phyloP scores from a whole-genome alignment of 257 asterid genomes.

The Gardenia jasminoides region DNA sequence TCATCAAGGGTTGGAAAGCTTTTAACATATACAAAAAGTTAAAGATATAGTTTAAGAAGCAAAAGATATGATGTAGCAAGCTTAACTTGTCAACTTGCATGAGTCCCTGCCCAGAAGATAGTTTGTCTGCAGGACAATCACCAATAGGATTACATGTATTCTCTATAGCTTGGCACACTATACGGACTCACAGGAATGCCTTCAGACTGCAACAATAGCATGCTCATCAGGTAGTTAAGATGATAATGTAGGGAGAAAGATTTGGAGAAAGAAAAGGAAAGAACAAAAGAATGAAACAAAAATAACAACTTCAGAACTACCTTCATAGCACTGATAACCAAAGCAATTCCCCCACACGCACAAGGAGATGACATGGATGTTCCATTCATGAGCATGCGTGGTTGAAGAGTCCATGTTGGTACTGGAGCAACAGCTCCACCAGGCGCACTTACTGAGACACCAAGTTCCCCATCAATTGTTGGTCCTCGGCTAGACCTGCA shows the following conservation, averaged over 20 bases:
- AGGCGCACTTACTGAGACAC: constrained; percentile 93
- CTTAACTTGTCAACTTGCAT: constrained; percentile 95
- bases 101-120: constrained; percentile 92
- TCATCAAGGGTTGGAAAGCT: constrained; percentile 21
- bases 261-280: not conserved
- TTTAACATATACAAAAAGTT: constrained; percentile 19
- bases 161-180: constrained; percentile 85
- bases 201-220: constrained; percentile 64
- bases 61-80: constrained; percentile 28
- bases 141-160: constrained; percentile 82
- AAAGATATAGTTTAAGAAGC: too few relatives aligned
- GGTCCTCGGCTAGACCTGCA: constrained; percentile 99
- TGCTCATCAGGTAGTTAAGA: constrained; percentile 30
- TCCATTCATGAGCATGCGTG: constrained; percentile 97
- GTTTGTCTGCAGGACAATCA: constrained; percentile 76
- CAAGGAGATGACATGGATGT: constrained; percentile 99
- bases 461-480: constrained; percentile 92
- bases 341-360: constrained; percentile 97
- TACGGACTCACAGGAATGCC: constrained; percentile 86
- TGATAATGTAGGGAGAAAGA: constrained; percentile 8
- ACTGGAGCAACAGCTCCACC: constrained; percentile 99
- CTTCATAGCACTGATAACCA: constrained; percentile 97
- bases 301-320: constrained; percentile 33
- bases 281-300: not conserved
- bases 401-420: constrained; percentile 99